phyloP scores from a whole-genome alignment of 768 basidiomycete species.

The Phaeolepiota aurea region DNA sequence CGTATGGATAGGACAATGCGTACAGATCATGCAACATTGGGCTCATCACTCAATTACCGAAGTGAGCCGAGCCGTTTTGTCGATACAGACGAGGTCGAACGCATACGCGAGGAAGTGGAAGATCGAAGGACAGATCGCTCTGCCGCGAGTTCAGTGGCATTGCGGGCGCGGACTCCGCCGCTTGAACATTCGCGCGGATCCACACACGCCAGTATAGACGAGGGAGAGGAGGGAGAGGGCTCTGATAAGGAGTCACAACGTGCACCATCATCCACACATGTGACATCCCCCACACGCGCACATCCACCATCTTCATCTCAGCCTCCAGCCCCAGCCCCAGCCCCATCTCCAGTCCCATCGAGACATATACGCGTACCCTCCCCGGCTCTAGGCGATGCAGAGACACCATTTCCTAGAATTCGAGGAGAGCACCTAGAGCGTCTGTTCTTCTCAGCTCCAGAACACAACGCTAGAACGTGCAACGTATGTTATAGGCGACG shows the following conservation, averaged over 20 bases:
- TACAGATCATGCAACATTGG: slow-evolving; percentile 47
- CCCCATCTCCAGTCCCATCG: slow-evolving; percentile 2
- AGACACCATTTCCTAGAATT: slow-evolving; percentile 75
- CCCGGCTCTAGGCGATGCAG: slow-evolving; percentile 10
- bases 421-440: slow-evolving; percentile 70
- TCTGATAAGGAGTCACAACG: slow-evolving; percentile 5
- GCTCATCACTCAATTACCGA: slow-evolving; percentile 22
- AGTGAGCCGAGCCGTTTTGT: slow-evolving; percentile 30
- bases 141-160: slow-evolving; percentile 1
- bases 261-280: too few species aligned
- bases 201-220: slow-evolving; percentile 9
- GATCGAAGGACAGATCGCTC: slow-evolving; percentile 49
- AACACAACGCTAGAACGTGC: slow-evolving; percentile 66
- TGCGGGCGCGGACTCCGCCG: slow-evolving; percentile 3
- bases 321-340: slow-evolving; percentile 3
- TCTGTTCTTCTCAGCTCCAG: slow-evolving; percentile 74
- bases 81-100: slow-evolving; percentile 48
- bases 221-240: slow-evolving; percentile 10
- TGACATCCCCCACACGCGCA: slow-evolving; percentile 1
- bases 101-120: slow-evolving; percentile 59
- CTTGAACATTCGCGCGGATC: not conserved
- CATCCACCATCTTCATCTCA: slow-evolving; percentile 4
- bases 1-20: slow-evolving; percentile 37
- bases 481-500: slow-evolving; percentile 52
- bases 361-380: not conserved